phyloP scores from a whole-genome alignment of 2,329 filamentous ascomycete species.

The Trichoderma hamatum region DNA sequence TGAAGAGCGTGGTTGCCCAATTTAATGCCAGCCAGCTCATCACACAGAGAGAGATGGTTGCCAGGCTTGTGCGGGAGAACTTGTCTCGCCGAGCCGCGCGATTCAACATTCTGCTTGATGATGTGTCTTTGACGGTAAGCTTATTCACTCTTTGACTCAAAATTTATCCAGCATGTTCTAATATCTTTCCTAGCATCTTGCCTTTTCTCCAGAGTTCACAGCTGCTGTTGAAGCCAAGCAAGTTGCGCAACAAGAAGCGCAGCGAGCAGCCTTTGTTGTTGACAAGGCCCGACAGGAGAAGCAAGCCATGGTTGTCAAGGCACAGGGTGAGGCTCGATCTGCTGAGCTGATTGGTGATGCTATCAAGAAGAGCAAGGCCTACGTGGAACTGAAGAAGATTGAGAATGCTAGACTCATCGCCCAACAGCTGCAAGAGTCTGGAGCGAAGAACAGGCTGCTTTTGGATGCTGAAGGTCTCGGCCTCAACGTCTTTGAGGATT shows the following conservation, averaged over 20 bases:
- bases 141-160: not conserved
- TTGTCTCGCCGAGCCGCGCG: slow-evolving; percentile 85
- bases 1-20: slow-evolving; percentile 98
- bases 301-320: slow-evolving; percentile 97
- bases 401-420: slow-evolving; percentile 94
- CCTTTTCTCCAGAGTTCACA: slow-evolving; percentile 74
- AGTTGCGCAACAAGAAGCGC: slow-evolving; percentile 86
- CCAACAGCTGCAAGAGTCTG: slow-evolving; percentile 79
- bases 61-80: slow-evolving; percentile 88
- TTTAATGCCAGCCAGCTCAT: slow-evolving; percentile 99
- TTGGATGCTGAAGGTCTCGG: slow-evolving; percentile 89
- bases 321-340: slow-evolving; percentile 97
- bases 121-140: slow-evolving; percentile 91
- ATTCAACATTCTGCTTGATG: slow-evolving; percentile 97
- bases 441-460: slow-evolving; percentile 90
- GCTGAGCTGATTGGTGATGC: slow-evolving; percentile 98
- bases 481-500: slow-evolving; percentile 74
- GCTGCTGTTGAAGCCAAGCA: slow-evolving; percentile 75
- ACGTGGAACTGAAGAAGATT: slow-evolving; percentile 96
- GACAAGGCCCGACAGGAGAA: slow-evolving; percentile 99
- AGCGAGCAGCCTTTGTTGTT: slow-evolving; percentile 94
- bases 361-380: slow-evolving; percentile 98
- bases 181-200: slow-evolving; percentile 58
- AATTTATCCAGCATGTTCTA: not conserved
- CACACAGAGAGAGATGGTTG: slow-evolving; percentile 97